Evolutionary conservation across 139 green algal species (phyloP), one percentile per base, ranked within the genome.

Genomic region (Mesotaenium endlicherianum): DNA sequence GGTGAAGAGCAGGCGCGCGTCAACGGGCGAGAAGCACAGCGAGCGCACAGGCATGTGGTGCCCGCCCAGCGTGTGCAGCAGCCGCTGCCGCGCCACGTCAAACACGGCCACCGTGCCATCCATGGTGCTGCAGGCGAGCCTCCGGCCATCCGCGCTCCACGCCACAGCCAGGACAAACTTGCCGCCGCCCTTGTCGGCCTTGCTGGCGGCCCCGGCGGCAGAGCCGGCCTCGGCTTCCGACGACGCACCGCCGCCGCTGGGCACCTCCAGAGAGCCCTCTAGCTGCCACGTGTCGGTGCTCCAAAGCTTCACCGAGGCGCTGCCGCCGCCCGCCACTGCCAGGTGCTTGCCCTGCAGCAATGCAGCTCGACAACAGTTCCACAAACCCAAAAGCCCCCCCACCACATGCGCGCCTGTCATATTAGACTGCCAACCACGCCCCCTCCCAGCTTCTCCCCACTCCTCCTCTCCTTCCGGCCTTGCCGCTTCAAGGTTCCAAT

Each of bases 1-100:
- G 5, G 77, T 84, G 69, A 67, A 75, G 41, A 98, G 88, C 70
- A 91, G 81, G 70, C 89, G 90, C 0, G 59, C 2, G 39, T 87
- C 82, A 30, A 44, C 47, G 42, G 92, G 92, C 1, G 92, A 94
- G 85, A 96, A 98, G 1, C 90, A 76, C 0, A 98, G 75, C 17
- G 85, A 88, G 3, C 95, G 88, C 58, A 98, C 93, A 4, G 95
- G 93, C 88, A 95, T 94, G 91, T 92, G 90, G 87, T 98, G 95
- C 5, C 95, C 95, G 55, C 92, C 83, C 31, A 94, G 84, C 20
- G 60, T 83, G 75, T 92, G 87, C 77, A 96, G 78, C 77, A 95
- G 78, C 80, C 91, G 87, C 42, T 68, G 84, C 3, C 11, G 30
- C n/a, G 74, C 59, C 0, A 82, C 40, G 70, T 97, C 94, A 84